Conservation (phyloP, 768 basidiomycete species). For the Serendipita sp. region DNA sequence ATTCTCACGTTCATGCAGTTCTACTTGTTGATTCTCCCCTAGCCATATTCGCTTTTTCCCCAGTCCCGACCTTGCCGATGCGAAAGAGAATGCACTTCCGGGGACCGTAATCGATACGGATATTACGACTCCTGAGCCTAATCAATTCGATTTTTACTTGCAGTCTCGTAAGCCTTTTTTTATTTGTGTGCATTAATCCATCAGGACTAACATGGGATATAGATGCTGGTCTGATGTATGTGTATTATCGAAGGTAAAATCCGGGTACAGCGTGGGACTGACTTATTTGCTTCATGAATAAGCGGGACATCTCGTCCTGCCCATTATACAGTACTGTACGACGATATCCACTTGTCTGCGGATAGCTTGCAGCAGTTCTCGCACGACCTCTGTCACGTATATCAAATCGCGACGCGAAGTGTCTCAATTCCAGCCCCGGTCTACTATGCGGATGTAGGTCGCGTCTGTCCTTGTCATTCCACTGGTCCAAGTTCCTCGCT, state of each 20-base stretch:
- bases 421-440: background rate
- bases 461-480: background rate
- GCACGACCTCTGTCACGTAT: background rate
- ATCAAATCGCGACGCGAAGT: slow-evolving; percentile 7
- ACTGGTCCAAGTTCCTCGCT: background rate
- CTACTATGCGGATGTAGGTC: slow-evolving; percentile 1
- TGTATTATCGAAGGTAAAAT: background rate
- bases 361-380: slow-evolving; percentile 1
- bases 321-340: background rate
- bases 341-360: background rate
- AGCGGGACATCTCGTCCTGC: slow-evolving; percentile 3
- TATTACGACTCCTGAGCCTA: background rate
- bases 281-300: background rate
- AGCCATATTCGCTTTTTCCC: slow-evolving; percentile 5
- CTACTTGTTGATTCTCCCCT: background rate
- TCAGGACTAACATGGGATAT: background rate
- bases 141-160: slow-evolving; percentile 1
- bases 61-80: background rate
- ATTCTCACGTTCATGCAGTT: too few relatives aligned
- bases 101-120: background rate
- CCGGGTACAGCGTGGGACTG: background rate
- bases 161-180: background rate
- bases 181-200: background rate
- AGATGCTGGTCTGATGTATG: background rate
- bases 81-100: background rate